Evolutionary conservation across 2,329 filamentous ascomycete genomes (phyloP), one percentile per base, ranked within the genome.

Genomic region (Parasarocladium wereldwijsianum): DNA sequence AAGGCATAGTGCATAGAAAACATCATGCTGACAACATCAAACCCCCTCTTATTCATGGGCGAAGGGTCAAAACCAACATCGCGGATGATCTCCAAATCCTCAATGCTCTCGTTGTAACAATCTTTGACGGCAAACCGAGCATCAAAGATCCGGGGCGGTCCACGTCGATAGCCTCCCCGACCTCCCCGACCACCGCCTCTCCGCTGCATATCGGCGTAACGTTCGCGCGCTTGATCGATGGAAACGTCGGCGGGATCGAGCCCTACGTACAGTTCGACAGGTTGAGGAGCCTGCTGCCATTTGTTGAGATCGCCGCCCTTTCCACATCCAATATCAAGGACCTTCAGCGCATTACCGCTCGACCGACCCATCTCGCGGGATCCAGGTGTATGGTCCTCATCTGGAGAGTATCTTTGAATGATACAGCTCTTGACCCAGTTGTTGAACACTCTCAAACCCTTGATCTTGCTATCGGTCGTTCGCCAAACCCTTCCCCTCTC

Each of bases 1-100:
- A 96, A 98, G 5, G 90, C 86, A 51, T 98, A 98, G 57, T 98
- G 90, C 75, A 98, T 90, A 45, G 85, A 92, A 54, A 98, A 98
- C 90, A 98, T 98, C 72, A 93, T 93, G 47, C 79, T 85, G 38
- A 98, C 87, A 24, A 96, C 81, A 49, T 98, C 90, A 43, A 96
- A 98, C 4, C 87, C 86, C 32, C 78, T 78, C 31, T 72, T 72
- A 36, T 75, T 52, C 73, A 80, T 57, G 61, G 81, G 43, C 59
- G 76, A 77, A 0, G 69, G 62, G 45, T 93, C 82, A 42, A 93
- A 93, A 14, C 90, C 90, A 17, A 98, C 84, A 33, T 93, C 71
- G 28, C 70, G 70, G 29, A 98, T 66, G 40, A 94, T 78, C 10
- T 77, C 72, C 25, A 96, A 65, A 35, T 92, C 76, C 32, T 75